Conservation (phyloP, 75 land plant species). For the Cupressus sempervirens region DNA sequence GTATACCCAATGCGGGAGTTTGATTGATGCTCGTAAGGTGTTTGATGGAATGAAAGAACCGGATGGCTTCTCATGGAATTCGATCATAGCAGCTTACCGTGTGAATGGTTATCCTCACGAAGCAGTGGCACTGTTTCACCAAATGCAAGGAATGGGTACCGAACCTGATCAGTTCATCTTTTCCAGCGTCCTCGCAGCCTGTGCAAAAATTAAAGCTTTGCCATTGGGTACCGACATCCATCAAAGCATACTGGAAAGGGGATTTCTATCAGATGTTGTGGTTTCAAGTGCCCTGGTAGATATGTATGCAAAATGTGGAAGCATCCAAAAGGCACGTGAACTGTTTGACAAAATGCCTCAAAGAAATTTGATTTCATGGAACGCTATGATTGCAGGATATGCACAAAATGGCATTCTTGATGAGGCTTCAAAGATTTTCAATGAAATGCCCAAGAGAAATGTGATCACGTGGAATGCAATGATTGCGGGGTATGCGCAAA, state of each 20-base stretch:
- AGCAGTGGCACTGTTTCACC: conserved; percentile 13
- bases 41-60: conserved; percentile 3
- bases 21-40: conserved; percentile 3
- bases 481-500: too few species aligned
- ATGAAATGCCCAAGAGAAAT: too few species aligned
- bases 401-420: too few species aligned
- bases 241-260: too few species aligned
- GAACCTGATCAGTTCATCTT: conserved; percentile 15
- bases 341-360: too few species aligned
- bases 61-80: conserved; percentile 16
- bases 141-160: conserved; percentile 13
- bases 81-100: conserved; percentile 14
- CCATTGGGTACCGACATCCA: too few species aligned
- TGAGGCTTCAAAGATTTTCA: too few species aligned
- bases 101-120: conserved; percentile 10
- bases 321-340: conserved; percentile 29
- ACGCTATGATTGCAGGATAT: too few species aligned
- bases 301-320: conserved; percentile 34
- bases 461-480: too few species aligned
- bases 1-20: conserved; percentile 6
- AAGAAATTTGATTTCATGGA: too few species aligned
- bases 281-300: conserved; percentile 41
- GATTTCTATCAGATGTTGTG: too few species aligned
- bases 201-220: too few species aligned
- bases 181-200: conserved; percentile 7